These are phyloP conservation scores for Lactuca saligna DNA, from an alignment of 129 eudicot species.

Conservation along the genomic window DNA sequence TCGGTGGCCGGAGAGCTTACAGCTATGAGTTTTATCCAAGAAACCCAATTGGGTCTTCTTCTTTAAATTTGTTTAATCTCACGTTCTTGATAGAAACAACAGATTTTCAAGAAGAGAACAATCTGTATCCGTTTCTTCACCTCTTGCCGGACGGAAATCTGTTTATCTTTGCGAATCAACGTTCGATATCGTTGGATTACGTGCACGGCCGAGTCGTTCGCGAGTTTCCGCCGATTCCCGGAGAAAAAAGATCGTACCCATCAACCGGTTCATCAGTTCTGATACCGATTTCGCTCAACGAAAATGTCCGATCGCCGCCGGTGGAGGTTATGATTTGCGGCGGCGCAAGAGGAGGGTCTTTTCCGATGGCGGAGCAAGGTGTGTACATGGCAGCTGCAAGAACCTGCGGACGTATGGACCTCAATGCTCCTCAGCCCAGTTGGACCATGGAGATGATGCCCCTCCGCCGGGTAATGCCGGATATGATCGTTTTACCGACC, in stretches of 20 bases:
- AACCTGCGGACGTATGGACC: slow-evolving; percentile 62
- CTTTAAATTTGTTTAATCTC: slow-evolving; percentile 24
- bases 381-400: slow-evolving; percentile 47
- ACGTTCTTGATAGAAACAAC: slow-evolving; percentile 48
- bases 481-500: slow-evolving; percentile 67
- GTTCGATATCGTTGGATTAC: slow-evolving; percentile 63
- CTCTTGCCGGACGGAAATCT: slow-evolving; percentile 73
- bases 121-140: slow-evolving; percentile 77
- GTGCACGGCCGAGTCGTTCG: slow-evolving; percentile 36
- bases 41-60: slow-evolving; percentile 14
- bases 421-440: slow-evolving; percentile 45
- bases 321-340: slow-evolving; percentile 91
- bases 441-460: slow-evolving; percentile 84
- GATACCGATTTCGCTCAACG: slow-evolving; percentile 44
- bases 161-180: slow-evolving; percentile 64
- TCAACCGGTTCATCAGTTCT: slow-evolving; percentile 82
- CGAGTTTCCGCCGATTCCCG: slow-evolving; percentile 65
- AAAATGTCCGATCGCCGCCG: slow-evolving; percentile 4
- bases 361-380: slow-evolving; percentile 43
- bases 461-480: slow-evolving; percentile 76
- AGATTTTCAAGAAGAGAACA: slow-evolving; percentile 61
- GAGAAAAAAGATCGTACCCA: slow-evolving; percentile 63
- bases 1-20: slow-evolving; percentile 70
- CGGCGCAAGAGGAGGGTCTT: slow-evolving; percentile 52
- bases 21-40: slow-evolving; percentile 79